Percentiles rank a stretch among this genome's conserved stretches.
These are phyloP conservation scores for Dactylellina cionopaga DNA, from an alignment of 2,329 filamentous ascomycete species.

Conservation along the genomic window DNA sequence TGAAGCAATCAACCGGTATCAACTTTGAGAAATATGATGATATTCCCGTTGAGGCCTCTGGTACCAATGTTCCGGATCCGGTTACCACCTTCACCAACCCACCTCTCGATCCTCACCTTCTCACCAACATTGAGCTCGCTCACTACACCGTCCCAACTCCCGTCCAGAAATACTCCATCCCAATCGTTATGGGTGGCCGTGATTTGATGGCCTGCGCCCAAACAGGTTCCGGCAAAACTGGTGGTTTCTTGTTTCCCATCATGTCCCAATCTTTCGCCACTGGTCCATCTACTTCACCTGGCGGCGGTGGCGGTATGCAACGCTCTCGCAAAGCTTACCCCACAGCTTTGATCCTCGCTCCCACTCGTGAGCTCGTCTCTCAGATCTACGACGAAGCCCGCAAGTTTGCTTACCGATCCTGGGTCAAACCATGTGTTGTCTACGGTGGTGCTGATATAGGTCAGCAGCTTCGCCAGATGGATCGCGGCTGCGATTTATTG, in stretches of 20 bases:
- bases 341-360: slow-evolving; percentile 92
- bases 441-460: slow-evolving; percentile 99
- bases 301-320: slow-evolving; percentile 76
- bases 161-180: slow-evolving; percentile 99
- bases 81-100: slow-evolving; percentile 92
- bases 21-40: slow-evolving; percentile 99
- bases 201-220: slow-evolving; percentile 99
- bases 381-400: slow-evolving; percentile 98
- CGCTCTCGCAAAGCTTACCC: slow-evolving; percentile 98
- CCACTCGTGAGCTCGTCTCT: slow-evolving; percentile 96
- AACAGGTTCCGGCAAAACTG: slow-evolving; percentile 98
- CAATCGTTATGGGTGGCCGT: slow-evolving; percentile 96
- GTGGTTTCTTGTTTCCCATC: slow-evolving; percentile 99
- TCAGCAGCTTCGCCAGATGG: slow-evolving; percentile 96
- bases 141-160: slow-evolving; percentile 96
- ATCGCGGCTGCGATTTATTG: slow-evolving; percentile 94
- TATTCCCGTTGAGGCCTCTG: slow-evolving; percentile 97
- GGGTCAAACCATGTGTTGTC: slow-evolving; percentile 97
- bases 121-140: slow-evolving; percentile 91
- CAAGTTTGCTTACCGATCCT: slow-evolving; percentile 98
- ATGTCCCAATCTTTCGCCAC: slow-evolving; percentile 95
- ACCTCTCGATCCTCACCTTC: slow-evolving; percentile 90
- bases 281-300: slow-evolving; percentile 77
- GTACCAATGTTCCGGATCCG: slow-evolving; percentile 89
- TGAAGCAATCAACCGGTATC: slow-evolving; percentile 97